Evolutionary conservation across 148 eudicot species (phyloP), one percentile per base, ranked within the genome.

Genomic region (Gaultheria prostrata): DNA sequence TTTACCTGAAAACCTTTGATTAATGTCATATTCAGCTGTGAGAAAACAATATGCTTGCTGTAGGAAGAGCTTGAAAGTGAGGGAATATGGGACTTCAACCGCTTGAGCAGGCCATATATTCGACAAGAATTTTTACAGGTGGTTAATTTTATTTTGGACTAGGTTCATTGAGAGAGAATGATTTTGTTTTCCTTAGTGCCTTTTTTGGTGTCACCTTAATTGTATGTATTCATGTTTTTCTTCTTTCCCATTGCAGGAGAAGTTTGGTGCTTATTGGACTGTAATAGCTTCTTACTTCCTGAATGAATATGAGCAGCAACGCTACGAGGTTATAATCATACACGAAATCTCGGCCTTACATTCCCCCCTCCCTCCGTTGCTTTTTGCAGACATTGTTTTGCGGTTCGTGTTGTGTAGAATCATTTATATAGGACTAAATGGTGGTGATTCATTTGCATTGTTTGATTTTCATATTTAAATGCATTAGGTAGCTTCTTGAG

Each of bases 31-130:
- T 85, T 85, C 33, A 45, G 54, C 82, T 46, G 6, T 78, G 80
- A 17, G 77, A 33, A 69, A 77, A 80, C 70, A 69, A 32, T 77
- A 59, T 46, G 79, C 15, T 61, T 56, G 63, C 86, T 88, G 78
- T 90, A 95, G 99, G 99, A 94, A 89, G 99, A 97, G 85, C 98
- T 94, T 79, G 99, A 97, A 84, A 93, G 85, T 76, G 99, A 97
- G 80, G 99, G 99, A 81, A 89, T 97, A 87, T 93, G 95, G 94
- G 99, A 97, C 85, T 93, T 97, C 82, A 90, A 97, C 80, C 93
- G 97, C 82, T 87, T 97, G 87, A 91, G 94, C 86, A 92, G 82
- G 78, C 99, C 99, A 81, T 93, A 92, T 90, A 91, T 97, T 83
- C 91, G 83, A 72, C 92, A 89, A 70, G 92, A 90, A 82, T 86